These are phyloP conservation scores for Carallia pectinifolia DNA, from an alignment of 345 rosid species.

Conservation along the genomic window DNA sequence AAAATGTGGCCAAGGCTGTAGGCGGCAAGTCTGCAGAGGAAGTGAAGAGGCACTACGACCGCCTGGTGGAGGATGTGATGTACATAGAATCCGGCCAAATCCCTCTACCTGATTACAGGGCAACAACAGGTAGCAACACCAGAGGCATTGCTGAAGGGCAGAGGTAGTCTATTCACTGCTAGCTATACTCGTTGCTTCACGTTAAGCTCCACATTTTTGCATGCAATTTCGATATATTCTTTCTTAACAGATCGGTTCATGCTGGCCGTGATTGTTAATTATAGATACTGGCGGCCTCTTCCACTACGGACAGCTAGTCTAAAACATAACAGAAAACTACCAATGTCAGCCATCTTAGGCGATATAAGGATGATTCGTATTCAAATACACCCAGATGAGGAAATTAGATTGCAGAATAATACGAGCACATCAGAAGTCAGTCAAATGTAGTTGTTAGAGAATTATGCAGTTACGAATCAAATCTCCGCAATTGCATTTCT, in stretches of 20 bases:
- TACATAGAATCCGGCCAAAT: slow-evolving; percentile 64
- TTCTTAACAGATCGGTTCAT: background rate
- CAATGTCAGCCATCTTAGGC: background rate
- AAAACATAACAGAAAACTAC: background rate
- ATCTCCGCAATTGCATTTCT: too few relatives aligned
- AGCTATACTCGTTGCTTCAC: background rate
- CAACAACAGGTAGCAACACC: slow-evolving; percentile 26
- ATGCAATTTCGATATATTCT: background rate
- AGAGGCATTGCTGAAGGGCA: slow-evolving; percentile 34
- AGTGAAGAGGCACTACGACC: slow-evolving; percentile 76
- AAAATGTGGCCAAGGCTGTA: slow-evolving; percentile 63
- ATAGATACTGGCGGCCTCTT: background rate
- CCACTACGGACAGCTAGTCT: background rate
- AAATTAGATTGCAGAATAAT: slow-evolving; percentile 12
- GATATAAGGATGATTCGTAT: too few relatives aligned
- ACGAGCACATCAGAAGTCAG: background rate
- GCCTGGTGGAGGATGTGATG: slow-evolving; percentile 67
- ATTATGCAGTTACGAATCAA: too few relatives aligned
- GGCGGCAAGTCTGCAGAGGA: slow-evolving; percentile 69
- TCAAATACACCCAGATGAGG: background rate
- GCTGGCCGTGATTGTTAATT: background rate
- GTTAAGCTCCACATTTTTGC: background rate
- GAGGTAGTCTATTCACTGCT: slow-evolving; percentile 29
- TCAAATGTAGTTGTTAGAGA: too few relatives aligned
- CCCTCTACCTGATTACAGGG: slow-evolving; percentile 66